Base-by-base conservation (phyloP, 1,139 yeast species). In the Suhomyces bokatorum region DNA sequence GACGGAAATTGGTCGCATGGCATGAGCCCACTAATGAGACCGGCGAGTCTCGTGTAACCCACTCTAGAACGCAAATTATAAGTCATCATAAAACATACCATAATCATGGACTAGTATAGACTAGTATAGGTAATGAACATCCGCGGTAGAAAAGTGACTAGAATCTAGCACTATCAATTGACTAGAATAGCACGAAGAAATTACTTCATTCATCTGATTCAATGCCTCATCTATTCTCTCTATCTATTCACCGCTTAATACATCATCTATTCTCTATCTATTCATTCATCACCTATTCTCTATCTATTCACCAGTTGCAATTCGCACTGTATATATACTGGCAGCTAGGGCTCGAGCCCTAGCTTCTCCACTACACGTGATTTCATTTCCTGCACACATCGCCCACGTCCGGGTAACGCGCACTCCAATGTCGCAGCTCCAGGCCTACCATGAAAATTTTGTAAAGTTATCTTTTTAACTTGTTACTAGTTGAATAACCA, bases 41-140 rank as follows among this genome's bases (percentile, higher is more conserved):
- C 69, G 79, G 79, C 79, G 62, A 67, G 78, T 73, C 61, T 65
- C 78, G 57, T 60, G 53, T 51, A 49, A 47, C 50, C 48, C 55
- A 63, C 73, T 68, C 77, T 73, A 64, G 75, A 74, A 73, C 79
- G 79, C 79, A 74, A 74, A 74, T 74, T 74, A 73, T 67, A 47
- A 55, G 66, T 73, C 79, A 74, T 74, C 78, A 73, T 60, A 48
- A 37, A 45, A 49, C 52, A 38, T 37, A 43, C 45, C 36, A 22
- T 17, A 4, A 17, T 17, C 20, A 17, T 17, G 6, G 20, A 17
- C 20, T 17, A n/a, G n/a, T n/a, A n/a, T n/a, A n/a, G n/a, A n/a
- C n/a, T n/a, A n/a, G n/a, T n/a, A n/a, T n/a, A n/a, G n/a, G n/a
- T n/a, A n/a, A n/a, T n/a, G n/a, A n/a, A n/a, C n/a, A n/a, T n/a